phyloP scores from a whole-genome alignment of 371 early-diverging fungal species.

The Chytridium lagenaria region DNA sequence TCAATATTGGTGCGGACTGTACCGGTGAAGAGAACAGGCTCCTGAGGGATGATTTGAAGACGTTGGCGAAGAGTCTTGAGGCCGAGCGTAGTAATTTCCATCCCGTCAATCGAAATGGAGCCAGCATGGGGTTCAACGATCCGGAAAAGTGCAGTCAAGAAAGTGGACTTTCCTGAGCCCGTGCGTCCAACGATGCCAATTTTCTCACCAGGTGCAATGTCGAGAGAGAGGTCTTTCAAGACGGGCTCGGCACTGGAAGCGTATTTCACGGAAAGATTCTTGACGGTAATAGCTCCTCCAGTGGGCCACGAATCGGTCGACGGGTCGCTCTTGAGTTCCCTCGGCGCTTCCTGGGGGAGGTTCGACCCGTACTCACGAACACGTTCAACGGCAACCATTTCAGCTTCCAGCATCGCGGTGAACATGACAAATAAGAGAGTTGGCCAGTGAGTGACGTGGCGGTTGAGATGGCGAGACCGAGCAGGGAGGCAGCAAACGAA shows the following conservation, averaged over 20 bases:
- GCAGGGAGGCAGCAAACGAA: conserved; percentile 41
- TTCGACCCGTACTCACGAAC: conserved; percentile 70
- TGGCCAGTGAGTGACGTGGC: conserved; percentile 33
- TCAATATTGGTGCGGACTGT: conserved; percentile 80
- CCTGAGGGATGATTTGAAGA: conserved; percentile 71
- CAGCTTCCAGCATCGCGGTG: conserved; percentile 19
- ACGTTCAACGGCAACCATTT: conserved; percentile 71
- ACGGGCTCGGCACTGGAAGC: conserved; percentile 53
- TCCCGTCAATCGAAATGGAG: conserved; percentile 72
- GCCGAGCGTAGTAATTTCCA: conserved; percentile 42
- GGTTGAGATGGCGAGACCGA: conserved; percentile 83
- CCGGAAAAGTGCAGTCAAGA: conserved; percentile 87
- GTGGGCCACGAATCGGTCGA: conserved; percentile 64
- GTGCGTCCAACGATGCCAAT: conserved; percentile 67
- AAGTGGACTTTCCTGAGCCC: conserved; percentile 89
- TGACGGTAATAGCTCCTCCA: conserved; percentile 68
- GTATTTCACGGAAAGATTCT: conserved; percentile 51
- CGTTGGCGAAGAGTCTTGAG: conserved; percentile 55
- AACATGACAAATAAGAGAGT: background rate
- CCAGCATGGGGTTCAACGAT: conserved; percentile 84
- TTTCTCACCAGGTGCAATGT: conserved; percentile 47
- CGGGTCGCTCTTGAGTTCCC: conserved; percentile 63
- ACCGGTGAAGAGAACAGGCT: conserved; percentile 74
- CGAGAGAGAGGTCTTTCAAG: conserved; percentile 68
- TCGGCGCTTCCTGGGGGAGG: conserved; percentile 20